These are phyloP conservation scores for Hypoxylon subgilvum DNA, from an alignment of 495 filamentous ascomycete species.

Conservation along the genomic window DNA sequence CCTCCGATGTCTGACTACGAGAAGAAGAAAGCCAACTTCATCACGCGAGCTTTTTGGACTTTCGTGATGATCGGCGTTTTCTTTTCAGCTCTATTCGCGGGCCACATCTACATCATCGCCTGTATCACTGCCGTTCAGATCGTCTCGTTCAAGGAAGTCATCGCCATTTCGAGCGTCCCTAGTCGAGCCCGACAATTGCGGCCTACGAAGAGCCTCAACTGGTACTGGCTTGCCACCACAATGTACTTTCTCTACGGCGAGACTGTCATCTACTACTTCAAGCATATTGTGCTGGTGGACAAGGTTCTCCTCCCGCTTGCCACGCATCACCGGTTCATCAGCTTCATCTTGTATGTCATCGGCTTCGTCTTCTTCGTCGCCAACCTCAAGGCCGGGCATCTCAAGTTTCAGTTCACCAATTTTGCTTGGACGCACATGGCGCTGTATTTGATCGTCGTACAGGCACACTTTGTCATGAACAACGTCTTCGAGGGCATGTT, in stretches of 20 bases:
- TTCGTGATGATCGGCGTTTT: constrained; percentile 96
- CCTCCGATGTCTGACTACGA: constrained; percentile 78
- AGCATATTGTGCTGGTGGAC: constrained; percentile 96
- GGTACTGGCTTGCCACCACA: constrained; percentile 97
- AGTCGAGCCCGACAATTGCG: constrained; percentile 87
- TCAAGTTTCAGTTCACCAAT: constrained; percentile 97
- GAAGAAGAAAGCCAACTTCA: constrained; percentile 98
- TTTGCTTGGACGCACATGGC: constrained; percentile 99
- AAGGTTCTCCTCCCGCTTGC: constrained; percentile 89
- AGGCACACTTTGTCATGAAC: constrained; percentile 99
- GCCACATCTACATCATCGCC: constrained; percentile 94
- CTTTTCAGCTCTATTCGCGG: constrained; percentile 88
- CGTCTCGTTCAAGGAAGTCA: constrained; percentile 98
- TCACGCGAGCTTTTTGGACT: constrained; percentile 96
- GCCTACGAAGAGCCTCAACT: constrained; percentile 95
- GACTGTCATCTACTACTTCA: constrained; percentile 99
- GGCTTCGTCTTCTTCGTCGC: constrained; percentile 99
- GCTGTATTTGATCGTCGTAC: constrained; percentile 94
- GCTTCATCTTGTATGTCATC: constrained; percentile 95
- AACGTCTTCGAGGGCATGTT: constrained; percentile 99
- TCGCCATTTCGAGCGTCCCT: constrained; percentile 94
- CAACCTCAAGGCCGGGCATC: constrained; percentile 93
- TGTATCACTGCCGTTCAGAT: constrained; percentile 94
- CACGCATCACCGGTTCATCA: constrained; percentile 98
- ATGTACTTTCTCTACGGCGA: constrained; percentile 99